Conservation (phyloP, 257 asterid species). For the Coffea canephora region DNA sequence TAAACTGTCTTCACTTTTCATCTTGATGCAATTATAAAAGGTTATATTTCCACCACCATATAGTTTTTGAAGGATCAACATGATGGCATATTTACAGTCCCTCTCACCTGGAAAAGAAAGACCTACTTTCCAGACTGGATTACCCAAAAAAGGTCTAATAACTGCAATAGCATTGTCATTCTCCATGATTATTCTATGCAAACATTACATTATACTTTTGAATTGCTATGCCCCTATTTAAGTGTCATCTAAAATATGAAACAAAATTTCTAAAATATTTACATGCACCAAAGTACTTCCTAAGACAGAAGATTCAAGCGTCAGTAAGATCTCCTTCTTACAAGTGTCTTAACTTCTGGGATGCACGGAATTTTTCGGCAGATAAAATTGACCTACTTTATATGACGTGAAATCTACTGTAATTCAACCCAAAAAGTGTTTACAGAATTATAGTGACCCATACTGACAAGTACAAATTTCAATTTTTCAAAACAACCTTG, state of each 20-base stretch:
- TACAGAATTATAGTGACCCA: background rate
- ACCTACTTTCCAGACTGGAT: background rate
- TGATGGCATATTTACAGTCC: background rate
- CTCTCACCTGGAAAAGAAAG: background rate
- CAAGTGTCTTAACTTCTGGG: background rate
- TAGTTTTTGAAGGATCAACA: background rate
- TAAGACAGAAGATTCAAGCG: background rate
- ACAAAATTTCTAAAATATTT: background rate
- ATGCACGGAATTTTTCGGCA: background rate
- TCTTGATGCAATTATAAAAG: background rate
- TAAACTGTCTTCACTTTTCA: conserved; percentile 1
- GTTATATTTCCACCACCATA: background rate
- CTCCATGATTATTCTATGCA: background rate
- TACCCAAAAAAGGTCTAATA: background rate
- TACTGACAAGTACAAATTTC: background rate
- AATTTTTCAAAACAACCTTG: background rate
- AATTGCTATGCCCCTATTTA: background rate
- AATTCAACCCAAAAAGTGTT: background rate
- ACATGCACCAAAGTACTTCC: background rate
- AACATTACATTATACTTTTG: background rate
- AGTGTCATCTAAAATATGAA: background rate
- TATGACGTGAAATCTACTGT: background rate
- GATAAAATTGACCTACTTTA: background rate
- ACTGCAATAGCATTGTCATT: background rate
- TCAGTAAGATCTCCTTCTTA: background rate